Conservation (phyloP, 163 green algal species). For the Chlorella variabilis region DNA sequence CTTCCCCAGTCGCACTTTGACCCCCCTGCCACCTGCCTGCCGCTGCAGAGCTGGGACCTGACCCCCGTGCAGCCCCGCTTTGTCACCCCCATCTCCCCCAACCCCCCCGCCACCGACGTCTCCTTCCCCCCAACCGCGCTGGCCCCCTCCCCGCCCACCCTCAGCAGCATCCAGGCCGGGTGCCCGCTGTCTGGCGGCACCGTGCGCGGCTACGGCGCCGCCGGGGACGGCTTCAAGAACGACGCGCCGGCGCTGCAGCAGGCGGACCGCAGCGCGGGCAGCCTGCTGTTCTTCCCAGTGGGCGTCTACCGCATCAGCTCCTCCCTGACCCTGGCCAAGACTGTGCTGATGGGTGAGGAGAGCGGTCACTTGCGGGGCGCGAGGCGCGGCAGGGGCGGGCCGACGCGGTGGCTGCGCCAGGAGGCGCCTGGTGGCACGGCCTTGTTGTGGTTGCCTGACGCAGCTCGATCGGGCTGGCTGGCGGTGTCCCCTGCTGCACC, state of each 20-base stretch:
- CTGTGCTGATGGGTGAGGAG: not conserved
- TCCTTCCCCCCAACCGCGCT: not conserved
- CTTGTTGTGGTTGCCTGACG: not conserved
- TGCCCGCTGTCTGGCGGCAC: not conserved
- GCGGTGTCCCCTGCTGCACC: not conserved
- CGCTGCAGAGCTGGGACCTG: not conserved
- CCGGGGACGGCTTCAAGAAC: not conserved
- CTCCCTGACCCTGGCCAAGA: constrained; percentile 1
- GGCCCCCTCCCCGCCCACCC: not conserved
- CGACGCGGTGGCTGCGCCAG: too few species aligned
- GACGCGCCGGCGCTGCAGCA: not conserved
- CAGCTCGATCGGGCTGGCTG: not conserved
- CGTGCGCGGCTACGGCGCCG: not conserved
- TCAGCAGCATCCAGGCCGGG: too few species aligned
- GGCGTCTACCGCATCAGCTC: constrained; percentile 17
- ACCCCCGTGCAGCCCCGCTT: not conserved
- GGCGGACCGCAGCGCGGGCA: not conserved
- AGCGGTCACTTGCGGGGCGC: not conserved
- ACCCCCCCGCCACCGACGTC: not conserved
- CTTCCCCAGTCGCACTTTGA: too few species aligned
- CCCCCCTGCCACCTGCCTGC: not conserved
- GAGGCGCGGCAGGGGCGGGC: not conserved
- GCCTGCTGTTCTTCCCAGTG: not conserved
- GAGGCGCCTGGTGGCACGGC: too few species aligned
- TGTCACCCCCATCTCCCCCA: not conserved